phyloP scores from a whole-genome alignment of 179 eudicot genomes.

The Silene noctiflora region DNA sequence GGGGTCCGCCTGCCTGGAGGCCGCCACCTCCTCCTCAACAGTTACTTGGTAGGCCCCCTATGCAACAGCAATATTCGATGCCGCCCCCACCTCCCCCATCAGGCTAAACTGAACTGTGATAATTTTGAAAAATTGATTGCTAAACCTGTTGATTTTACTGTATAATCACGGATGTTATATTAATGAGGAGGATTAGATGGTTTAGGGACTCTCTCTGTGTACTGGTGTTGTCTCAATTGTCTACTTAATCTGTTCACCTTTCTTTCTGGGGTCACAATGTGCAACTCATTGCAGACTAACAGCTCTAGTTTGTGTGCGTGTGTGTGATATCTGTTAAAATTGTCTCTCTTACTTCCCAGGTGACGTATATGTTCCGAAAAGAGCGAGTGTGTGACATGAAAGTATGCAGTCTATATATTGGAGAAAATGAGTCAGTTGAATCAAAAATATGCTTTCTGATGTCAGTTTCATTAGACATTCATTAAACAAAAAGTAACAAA shows the following conservation, averaged over 20 bases:
- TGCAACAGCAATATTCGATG: slow-evolving; percentile 52
- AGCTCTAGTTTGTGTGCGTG: too few relatives aligned
- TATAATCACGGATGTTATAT: slow-evolving; percentile 15
- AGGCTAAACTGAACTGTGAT: slow-evolving; percentile 3
- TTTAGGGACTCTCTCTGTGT: neutral
- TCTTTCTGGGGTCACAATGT: neutral
- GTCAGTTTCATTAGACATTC: too few relatives aligned
- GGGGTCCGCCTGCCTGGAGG: slow-evolving; percentile 53
- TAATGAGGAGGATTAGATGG: slow-evolving; percentile 9
- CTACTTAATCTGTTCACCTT: neutral
- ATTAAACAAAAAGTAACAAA: too few relatives aligned
- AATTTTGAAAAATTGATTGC: neutral
- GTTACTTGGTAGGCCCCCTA: slow-evolving; percentile 49
- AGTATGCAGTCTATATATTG: too few relatives aligned
- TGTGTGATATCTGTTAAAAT: too few relatives aligned
- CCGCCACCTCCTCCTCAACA: slow-evolving; percentile 77
- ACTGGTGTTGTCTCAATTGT: neutral
- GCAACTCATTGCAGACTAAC: neutral
- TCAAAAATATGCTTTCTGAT: too few relatives aligned
- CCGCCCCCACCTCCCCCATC: slow-evolving; percentile 62
- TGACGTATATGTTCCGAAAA: too few relatives aligned
- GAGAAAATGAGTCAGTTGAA: too few relatives aligned
- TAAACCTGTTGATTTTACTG: slow-evolving; percentile 16
- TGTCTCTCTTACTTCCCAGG: too few relatives aligned
- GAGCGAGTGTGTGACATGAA: too few relatives aligned